Base-by-base conservation (phyloP, 164 flowering plant genomes). In the Nelumbo lutea region DNA sequence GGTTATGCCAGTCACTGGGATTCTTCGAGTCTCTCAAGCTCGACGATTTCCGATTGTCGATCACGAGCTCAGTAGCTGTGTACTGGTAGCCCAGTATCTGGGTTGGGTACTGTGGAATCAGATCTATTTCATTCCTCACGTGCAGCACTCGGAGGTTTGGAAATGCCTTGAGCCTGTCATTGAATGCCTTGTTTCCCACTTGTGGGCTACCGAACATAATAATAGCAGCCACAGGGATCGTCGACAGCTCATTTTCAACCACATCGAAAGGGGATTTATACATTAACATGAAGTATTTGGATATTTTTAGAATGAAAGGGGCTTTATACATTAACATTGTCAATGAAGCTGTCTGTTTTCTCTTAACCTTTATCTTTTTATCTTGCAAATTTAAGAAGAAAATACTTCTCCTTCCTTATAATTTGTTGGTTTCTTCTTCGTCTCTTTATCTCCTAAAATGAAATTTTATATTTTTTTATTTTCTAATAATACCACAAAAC, bases 21-120 rank as follows among this genome's bases (percentile, higher is more conserved):
- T 81, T 78, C 74, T 64, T 78, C 39, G 90, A 85, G 6, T 83
- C 81, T 74, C 88, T 90, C 81, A 88, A 72, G 68, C 68, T 65
- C 10, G 86, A 80, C 0, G 98, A 90, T 62, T 85, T 86, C 62
- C 90, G 67, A 2, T 84, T 82, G 61, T 92, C 93, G 46, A 92
- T 81, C 53, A 51, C 72, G 4, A 92, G 78, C 52, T 85, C 81
- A 0, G 52, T 65, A 0, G 93, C 94, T 0, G 78, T 67, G 47
- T 79, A 6, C 3, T 46, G 76, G 43, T 84, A 92, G 13, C 90
- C 89, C 39, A 87, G 2, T 3, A 84, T 42, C 27, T 27, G 9
- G 2, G 80, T 66, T 5, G 96, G 98, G 61, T 87, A 87, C 27
- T 69, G 87, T 0, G 93, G 83, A 13, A 88, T 89, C 3, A 85